Evolutionary conservation across 2,329 filamentous ascomycete genomes (phyloP), one percentile per base, ranked within the genome.

Genomic region (Escovopsis sp.): DNA sequence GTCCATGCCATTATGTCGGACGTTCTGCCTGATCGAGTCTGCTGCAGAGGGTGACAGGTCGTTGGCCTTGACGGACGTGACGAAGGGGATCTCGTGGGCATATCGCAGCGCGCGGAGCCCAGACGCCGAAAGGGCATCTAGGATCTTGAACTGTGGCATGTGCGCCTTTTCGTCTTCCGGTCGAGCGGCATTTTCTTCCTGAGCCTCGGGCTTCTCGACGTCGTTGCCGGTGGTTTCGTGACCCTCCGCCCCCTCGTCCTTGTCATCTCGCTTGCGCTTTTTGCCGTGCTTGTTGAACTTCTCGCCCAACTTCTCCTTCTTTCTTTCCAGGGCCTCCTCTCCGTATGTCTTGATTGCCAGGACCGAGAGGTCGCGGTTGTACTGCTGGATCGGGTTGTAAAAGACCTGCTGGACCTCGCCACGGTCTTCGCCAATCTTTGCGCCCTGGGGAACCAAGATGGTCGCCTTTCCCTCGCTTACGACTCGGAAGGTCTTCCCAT

Each of bases 311-410:
- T 55, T 63, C 47, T 64, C 63, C 28, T 32, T 32, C 28, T 32
- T 66, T 52, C 62, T 66, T 32, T 71, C 64, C 15, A 77, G 51
- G 33, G 51, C 57, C 30, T 85, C 77, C 51, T 91, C 79, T 1
- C 85, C 85, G 59, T 89, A 94, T 0, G 84, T 83, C 55, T 85
- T 85, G 60, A 98, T 94, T 1, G 86, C 86, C 12, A 98, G 72
- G 26, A 95, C 85, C 47, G 86, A 95, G 50, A 98, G 64, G 58
- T 98, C 91, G 38, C 93, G 82, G 62, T 98, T 98, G 70, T 96
- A 98, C 59, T 98, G 91, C 59, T 98, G 91, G 43, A 98, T 95
- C 0, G 91, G 89, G 54, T 98, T 98, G 72, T 98, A 98, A 58
- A 98, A 98, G 43, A 98, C 93, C 53, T 89, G 82, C 51, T 80